phyloP scores from a whole-genome alignment of 768 basidiomycete genomes.

The Serendipita sp. region DNA sequence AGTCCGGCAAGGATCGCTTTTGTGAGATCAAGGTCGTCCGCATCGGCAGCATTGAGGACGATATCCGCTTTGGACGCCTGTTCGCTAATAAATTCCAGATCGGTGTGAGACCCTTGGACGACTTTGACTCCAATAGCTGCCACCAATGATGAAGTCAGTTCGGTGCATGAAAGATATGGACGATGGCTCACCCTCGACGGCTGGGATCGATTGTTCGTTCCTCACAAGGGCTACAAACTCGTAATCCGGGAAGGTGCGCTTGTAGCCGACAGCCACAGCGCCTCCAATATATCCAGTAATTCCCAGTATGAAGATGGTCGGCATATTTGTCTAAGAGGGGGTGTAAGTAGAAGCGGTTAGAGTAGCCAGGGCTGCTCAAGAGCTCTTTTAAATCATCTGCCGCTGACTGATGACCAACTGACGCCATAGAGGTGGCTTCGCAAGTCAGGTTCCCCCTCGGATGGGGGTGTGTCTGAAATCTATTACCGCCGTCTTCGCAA shows the following conservation, averaged over 20 bases:
- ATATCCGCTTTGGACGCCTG: constrained; percentile 12
- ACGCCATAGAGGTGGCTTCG: not conserved
- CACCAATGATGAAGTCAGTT: not conserved
- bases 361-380: not conserved
- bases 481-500: no score
- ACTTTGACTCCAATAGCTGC: constrained; percentile 9
- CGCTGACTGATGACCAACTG: not conserved
- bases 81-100: constrained; percentile 8
- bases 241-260: not conserved
- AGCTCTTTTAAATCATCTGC: not conserved
- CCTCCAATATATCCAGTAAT: constrained; percentile 7
- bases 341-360: not conserved
- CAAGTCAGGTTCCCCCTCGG: not conserved
- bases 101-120: constrained; percentile 7
- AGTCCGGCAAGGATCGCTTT: constrained; percentile 14
- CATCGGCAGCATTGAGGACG: constrained; percentile 16
- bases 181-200: not conserved
- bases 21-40: constrained; percentile 14
- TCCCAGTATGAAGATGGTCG: constrained; percentile 3
- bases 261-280: not conserved
- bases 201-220: not conserved
- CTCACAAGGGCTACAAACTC: constrained; percentile 1
- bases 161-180: not conserved
- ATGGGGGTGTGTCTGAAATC: no score
- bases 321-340: not conserved